Evolutionary conservation across 2,329 filamentous ascomycete species (phyloP).

Genomic region (Colletotrichum liaoningense): DNA sequence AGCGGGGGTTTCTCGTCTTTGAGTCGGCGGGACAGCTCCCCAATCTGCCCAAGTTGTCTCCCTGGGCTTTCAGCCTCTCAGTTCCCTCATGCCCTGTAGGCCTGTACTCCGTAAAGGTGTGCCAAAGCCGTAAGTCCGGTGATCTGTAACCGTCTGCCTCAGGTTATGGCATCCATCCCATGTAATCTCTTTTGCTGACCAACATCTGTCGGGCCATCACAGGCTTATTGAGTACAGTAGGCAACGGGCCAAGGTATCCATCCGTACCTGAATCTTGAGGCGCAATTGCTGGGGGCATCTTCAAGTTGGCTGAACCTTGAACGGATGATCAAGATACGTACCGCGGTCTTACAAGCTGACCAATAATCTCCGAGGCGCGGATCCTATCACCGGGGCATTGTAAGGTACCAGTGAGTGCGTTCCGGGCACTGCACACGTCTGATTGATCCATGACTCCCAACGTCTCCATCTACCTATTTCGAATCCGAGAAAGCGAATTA

Average conservation of each 20-base stretch:
- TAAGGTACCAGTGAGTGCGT: background rate
- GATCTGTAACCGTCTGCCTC: background rate
- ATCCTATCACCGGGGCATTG: background rate
- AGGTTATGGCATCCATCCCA: background rate
- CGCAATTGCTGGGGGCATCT: no score
- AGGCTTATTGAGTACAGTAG: background rate
- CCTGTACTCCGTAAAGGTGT: background rate
- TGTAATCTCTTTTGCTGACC: background rate
- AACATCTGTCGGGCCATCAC: background rate
- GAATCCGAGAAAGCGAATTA: background rate
- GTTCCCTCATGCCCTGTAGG: background rate
- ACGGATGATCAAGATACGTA: background rate
- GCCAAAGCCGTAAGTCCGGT: background rate
- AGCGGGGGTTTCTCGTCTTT: background rate
- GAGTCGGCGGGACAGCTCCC: background rate
- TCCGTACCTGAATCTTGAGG: no score
- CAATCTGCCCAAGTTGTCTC: background rate
- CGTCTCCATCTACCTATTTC: background rate
- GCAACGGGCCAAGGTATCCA: no score
- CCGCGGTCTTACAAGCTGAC: background rate
- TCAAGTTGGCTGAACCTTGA: background rate
- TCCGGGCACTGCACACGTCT: background rate
- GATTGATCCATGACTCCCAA: background rate
- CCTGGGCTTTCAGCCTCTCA: no score
- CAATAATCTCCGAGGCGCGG: background rate